Percentiles rank a stretch among this genome's conserved stretches.
Evolutionary conservation across 2,329 filamentous ascomycete species (phyloP).

Genomic region (Tolypocladium guangdongense): DNA sequence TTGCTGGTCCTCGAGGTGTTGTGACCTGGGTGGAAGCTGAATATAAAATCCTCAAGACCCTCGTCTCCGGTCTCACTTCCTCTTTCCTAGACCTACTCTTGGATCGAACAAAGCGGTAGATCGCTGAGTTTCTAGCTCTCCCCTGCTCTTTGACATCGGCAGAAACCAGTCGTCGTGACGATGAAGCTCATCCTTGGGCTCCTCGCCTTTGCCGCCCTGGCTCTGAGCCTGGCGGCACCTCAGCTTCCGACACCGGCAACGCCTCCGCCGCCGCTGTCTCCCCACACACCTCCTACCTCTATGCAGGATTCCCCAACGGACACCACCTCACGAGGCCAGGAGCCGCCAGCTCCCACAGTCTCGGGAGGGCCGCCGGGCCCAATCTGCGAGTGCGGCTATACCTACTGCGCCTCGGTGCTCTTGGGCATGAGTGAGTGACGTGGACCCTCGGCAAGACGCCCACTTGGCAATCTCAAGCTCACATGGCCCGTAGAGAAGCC

Average conservation of each 20-base stretch:
- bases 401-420: conserved; percentile 28
- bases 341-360: conserved; percentile 7
- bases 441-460: not conserved
- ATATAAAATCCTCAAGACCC: not conserved
- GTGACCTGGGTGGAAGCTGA: not conserved
- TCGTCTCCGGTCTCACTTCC: not conserved
- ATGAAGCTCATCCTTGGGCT: conserved; percentile 17
- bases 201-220: conserved; percentile 11
- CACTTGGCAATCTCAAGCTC: not conserved
- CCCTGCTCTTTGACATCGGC: not conserved
- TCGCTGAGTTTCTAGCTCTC: not conserved
- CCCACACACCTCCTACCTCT: not conserved
- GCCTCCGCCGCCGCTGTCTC: conserved; percentile 12
- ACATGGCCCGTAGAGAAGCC: conserved; percentile 15
- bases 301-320: not conserved
- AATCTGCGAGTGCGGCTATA: conserved; percentile 30
- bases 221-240: conserved; percentile 1
- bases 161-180: not conserved
- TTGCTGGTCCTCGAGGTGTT: not conserved
- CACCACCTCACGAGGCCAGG: conserved; percentile 1
- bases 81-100: not conserved
- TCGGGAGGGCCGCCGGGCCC: conserved; percentile 15
- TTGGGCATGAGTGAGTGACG: conserved; percentile 21
- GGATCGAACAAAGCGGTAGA: not conserved
- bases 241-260: conserved; percentile 8